phyloP scores from a whole-genome alignment of 1,139 yeast genomes.

The Magnusiomyces sp. region DNA sequence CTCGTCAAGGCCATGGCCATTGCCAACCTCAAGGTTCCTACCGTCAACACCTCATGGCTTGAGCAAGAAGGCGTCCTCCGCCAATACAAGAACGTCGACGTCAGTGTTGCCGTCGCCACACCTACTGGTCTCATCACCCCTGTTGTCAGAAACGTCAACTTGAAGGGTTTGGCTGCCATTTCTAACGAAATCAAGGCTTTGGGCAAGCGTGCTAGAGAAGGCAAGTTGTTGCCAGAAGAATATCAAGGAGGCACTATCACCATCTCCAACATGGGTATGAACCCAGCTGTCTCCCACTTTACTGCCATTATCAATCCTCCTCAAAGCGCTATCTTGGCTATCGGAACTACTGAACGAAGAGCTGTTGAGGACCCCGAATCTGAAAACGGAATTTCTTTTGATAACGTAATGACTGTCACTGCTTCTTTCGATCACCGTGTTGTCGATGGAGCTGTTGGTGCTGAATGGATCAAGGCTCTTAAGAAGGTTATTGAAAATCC shows the following conservation, averaged over 20 bases:
- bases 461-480: slow-evolving; percentile 90
- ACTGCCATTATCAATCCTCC: slow-evolving; percentile 98
- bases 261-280: slow-evolving; percentile 98
- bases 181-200: slow-evolving; percentile 82
- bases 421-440: slow-evolving; percentile 98
- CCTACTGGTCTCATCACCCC: slow-evolving; percentile 97
- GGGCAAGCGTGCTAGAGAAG: slow-evolving; percentile 92
- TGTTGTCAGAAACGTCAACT: slow-evolving; percentile 77
- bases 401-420: slow-evolving; percentile 82
- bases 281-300: slow-evolving; percentile 82
- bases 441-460: slow-evolving; percentile 96
- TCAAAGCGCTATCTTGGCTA: slow-evolving; percentile 86
- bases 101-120: slow-evolving; percentile 97
- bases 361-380: slow-evolving; percentile 89
- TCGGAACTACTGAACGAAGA: slow-evolving; percentile 86
- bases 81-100: slow-evolving; percentile 86
- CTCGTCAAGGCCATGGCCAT: slow-evolving; percentile 88
- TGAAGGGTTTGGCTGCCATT: slow-evolving; percentile 76
- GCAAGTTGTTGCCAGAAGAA: slow-evolving; percentile 89
- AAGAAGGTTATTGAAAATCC: slow-evolving; percentile 93
- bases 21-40: slow-evolving; percentile 87
- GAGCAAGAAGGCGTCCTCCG: slow-evolving; percentile 85
- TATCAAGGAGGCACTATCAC: slow-evolving; percentile 99
- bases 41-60: slow-evolving; percentile 90
- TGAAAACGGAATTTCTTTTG: slow-evolving; percentile 87